A percentile compares a stretch with the other conserved stretches of the same genome.
phyloP scores from a whole-genome alignment of 2,329 filamentous ascomycete genomes.

The Ceratocystis eucalypticola region DNA sequence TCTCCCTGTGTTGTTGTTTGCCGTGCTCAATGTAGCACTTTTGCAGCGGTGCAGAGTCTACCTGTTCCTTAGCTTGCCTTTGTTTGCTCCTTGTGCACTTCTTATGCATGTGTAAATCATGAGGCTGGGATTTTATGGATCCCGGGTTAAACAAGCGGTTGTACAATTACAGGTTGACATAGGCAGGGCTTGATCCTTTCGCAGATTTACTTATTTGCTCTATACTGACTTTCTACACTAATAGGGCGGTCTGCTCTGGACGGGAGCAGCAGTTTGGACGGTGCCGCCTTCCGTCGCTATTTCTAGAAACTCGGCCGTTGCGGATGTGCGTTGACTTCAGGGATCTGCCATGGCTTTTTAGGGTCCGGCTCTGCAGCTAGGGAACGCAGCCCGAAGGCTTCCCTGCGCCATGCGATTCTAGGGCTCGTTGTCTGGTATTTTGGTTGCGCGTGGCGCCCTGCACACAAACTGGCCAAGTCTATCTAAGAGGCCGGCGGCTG shows the following conservation, averaged over 20 bases:
- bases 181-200: not conserved
- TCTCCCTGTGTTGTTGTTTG: not conserved
- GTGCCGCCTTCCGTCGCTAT: not conserved
- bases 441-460: not conserved
- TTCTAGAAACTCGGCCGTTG: not conserved
- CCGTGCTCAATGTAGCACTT: not conserved
- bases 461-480: not conserved
- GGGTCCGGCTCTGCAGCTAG: not conserved
- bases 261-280: not conserved
- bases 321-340: not conserved
- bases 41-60: not conserved
- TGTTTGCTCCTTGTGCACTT: not conserved
- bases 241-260: not conserved
- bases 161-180: not conserved
- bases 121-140: conserved; percentile 3
- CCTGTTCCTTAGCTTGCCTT: not conserved
- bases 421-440: not conserved
- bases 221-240: not conserved
- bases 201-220: not conserved
- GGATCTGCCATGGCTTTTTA: not conserved
- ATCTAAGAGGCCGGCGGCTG: not conserved
- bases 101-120: conserved; percentile 8
- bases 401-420: not conserved
- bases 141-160: not conserved
- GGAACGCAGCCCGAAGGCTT: not conserved